Base-by-base conservation (phyloP, 2,329 filamentous ascomycete species). In the Fusarium pininemorale region DNA sequence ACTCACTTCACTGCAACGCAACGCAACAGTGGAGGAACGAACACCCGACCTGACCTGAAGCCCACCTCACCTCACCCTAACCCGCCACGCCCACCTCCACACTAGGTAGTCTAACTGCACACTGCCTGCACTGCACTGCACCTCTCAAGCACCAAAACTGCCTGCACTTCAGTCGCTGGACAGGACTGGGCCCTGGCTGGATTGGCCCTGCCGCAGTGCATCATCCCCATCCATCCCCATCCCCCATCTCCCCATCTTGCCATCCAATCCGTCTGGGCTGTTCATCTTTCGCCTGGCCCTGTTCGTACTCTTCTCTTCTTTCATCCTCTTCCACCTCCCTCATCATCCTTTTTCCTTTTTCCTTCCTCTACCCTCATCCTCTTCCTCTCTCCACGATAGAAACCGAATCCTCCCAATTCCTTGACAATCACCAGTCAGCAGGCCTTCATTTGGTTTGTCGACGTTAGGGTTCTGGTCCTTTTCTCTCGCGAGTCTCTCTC, bases 341-440 rank as follows among this genome's bases (percentile, higher is more conserved):
- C 71, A 76, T 72, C 69, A 67, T 71, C 65, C 73, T 73, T 70
- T 59, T 70, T 69, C 67, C 63, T 69, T 74, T 56, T 65, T 60
- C 57, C 58, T 56, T 59, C 61, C 69, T 70, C 74, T 65, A 68
- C 59, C 69, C 68, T 65, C 77, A 68, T 66, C 70, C 73, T 70
- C 58, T 66, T 66, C 69, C 71, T 64, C 61, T 73, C 72, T 73
- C 77, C 78, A 79, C 80, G 79, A 80, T 70, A 76, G 75, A 77
- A 75, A 72, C 80, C 79, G 82, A 83, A 83, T 82, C 82, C 81
- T 77, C 79, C 81, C 71, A 82, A 57, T 72, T 71, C 72, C 69
- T 74, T 76, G 80, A 82, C 80, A 82, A 82, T 47, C 57, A 62
- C 55, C 61, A 77, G 78, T 82, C 81, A 54, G 77, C 80, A 80